Conservation (phyloP, 768 basidiomycete genomes). For the Lactifluus subvellereus region DNA sequence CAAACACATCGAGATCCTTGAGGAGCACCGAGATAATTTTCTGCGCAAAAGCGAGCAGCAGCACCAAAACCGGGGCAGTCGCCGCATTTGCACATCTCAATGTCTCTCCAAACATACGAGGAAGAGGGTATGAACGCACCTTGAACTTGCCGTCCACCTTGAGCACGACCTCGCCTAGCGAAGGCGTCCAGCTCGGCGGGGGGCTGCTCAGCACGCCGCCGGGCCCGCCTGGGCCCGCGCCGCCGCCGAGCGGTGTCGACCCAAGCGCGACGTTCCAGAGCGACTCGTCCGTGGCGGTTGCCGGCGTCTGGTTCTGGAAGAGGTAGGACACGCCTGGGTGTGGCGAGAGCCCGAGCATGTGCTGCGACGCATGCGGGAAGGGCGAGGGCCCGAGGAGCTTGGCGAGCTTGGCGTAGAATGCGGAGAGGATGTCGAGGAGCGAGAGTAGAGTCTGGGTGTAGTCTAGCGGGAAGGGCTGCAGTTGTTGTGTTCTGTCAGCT, state of each 20-base stretch:
- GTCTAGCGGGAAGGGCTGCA: slow-evolving; percentile 81
- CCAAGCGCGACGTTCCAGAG: slow-evolving; percentile 61
- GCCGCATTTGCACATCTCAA: background rate
- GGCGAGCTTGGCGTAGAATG: slow-evolving; percentile 83
- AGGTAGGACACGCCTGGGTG: slow-evolving; percentile 82
- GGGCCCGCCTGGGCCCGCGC: slow-evolving; percentile 24
- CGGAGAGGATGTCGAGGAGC: slow-evolving; percentile 82
- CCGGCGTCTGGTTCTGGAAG: slow-evolving; percentile 44
- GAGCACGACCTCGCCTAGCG: slow-evolving; percentile 63
- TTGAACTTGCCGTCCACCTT: slow-evolving; percentile 85
- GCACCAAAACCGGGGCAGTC: background rate
- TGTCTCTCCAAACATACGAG: background rate
- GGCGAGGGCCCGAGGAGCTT: slow-evolving; percentile 80
- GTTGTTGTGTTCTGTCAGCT: background rate
- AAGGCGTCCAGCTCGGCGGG: slow-evolving; percentile 55
- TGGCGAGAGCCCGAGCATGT: slow-evolving; percentile 72
- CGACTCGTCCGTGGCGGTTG: slow-evolving; percentile 42
- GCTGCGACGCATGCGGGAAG: slow-evolving; percentile 60
- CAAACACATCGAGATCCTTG: slow-evolving; percentile 81
- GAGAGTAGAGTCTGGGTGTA: slow-evolving; percentile 87
- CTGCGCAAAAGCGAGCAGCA: slow-evolving; percentile 35
- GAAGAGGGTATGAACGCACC: slow-evolving; percentile 35
- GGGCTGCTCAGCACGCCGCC: slow-evolving; percentile 40
- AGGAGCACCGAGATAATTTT: slow-evolving; percentile 76
- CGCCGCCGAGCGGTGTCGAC: slow-evolving; percentile 26